Percentiles rank a stretch among this genome's conserved stretches.
phyloP scores from a whole-genome alignment of 805 yeast species.

The Metschnikowia noctiluminum region DNA sequence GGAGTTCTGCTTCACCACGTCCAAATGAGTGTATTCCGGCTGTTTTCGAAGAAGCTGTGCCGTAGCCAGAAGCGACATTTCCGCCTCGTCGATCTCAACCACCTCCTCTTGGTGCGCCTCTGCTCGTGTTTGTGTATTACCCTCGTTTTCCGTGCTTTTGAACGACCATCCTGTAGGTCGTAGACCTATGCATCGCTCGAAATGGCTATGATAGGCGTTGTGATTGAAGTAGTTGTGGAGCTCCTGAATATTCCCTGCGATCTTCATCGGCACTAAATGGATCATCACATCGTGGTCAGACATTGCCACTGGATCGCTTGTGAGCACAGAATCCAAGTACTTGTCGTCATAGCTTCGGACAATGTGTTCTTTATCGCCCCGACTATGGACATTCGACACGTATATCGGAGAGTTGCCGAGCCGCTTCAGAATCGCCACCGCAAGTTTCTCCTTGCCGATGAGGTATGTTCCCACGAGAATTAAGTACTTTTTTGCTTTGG shows the following conservation, averaged over 20 bases:
- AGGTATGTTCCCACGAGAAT: slow-evolving; percentile 83
- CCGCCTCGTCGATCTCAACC: slow-evolving; percentile 5
- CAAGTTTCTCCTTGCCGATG: slow-evolving; percentile 89
- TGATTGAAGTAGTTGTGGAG: slow-evolving; percentile 49
- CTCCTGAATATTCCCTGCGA: slow-evolving; percentile 43
- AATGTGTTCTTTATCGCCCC: slow-evolving; percentile 39
- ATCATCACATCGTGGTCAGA: slow-evolving; percentile 48
- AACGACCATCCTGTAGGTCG: slow-evolving; percentile 93
- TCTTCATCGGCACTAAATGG: slow-evolving; percentile 71
- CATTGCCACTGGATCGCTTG: slow-evolving; percentile 35
- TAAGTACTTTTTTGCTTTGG: slow-evolving; percentile 41
- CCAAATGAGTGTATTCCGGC: slow-evolving; percentile 23
- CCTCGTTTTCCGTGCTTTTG: slow-evolving; percentile 13
- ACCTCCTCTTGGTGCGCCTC: slow-evolving; percentile 1
- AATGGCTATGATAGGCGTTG: slow-evolving; percentile 41
- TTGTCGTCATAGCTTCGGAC: slow-evolving; percentile 46
- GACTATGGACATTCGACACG: slow-evolving; percentile 46
- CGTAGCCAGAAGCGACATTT: slow-evolving; percentile 7
- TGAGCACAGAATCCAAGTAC: slow-evolving; percentile 29
- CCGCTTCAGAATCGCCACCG: slow-evolving; percentile 56
- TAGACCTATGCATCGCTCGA: slow-evolving; percentile 64
- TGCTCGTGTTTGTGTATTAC: background rate
- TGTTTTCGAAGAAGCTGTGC: slow-evolving; percentile 14
- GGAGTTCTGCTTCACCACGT: slow-evolving; percentile 30
- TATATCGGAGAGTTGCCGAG: slow-evolving; percentile 51